Base-by-base conservation (phyloP, 1,284 basidiomycete species). In the Fomitopsis pinicola region DNA sequence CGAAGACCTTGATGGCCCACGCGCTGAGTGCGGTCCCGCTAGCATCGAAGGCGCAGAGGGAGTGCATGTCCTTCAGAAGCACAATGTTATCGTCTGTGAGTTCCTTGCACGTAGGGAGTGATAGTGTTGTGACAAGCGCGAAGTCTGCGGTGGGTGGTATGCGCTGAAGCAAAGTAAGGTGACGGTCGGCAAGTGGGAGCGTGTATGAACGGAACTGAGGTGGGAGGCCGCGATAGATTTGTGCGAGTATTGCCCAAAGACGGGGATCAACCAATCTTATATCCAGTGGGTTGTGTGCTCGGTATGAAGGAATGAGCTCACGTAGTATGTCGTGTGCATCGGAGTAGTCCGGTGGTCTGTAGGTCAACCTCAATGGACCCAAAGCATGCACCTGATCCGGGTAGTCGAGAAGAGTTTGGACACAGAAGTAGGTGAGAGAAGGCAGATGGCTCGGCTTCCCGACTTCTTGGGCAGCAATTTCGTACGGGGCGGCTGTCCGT, bases 211-310 rank as follows among this genome's bases (percentile, higher is more conserved):
- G 72, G 52, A 87, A 76, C 5, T 60, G 54, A 0, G 69, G 53
- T 0, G 89, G 88, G 7, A 89, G 76, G 22, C 75, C 69, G 58
- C 78, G 71, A 65, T 83, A 87, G 42, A 88, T 66, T 66, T 89
- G 89, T 3, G 81, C 74, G 33, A 91, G 60, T 12, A 79, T 74
- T 0, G 80, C 83, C 87, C 88, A 90, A 12, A 89, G 72, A 12
- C 79, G 76, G 0, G 88, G 87, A 65, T 88, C 82, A 3, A 81
- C 68, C 0, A 57, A 19, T 44, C 72, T 66, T 59, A 72, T 57
- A 61, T 73, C 67, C 60, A 77, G 60, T 12, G 71, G 48, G 71
- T 58, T 42, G 15, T 65, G 62, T 35, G 62, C 22, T 28, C 60
- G 48, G 59, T 71, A 70, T 59, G 68, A 67, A 55, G 76, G 71